Base-by-base conservation (phyloP, 2,329 filamentous ascomycete genomes). In the Plectosphaerella cucumerina region DNA sequence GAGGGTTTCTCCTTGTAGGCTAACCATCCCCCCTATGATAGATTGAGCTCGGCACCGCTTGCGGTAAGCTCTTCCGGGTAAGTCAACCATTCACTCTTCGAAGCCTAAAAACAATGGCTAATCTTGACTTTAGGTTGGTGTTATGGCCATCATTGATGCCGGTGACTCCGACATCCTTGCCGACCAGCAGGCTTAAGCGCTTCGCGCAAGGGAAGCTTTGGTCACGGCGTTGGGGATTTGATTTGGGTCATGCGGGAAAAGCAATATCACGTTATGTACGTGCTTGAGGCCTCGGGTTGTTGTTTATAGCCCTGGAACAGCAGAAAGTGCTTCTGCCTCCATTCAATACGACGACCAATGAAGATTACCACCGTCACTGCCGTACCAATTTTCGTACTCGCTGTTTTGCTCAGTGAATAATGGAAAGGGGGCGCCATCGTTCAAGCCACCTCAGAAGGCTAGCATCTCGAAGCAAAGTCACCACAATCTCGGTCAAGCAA, bases 31-130 rank as follows among this genome's bases (percentile, higher is more conserved):
- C 56, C 57, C 56, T 52, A 53, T 9, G 69, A 73, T 74, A 97
- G 92, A 97, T 97, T 71, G 94, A 97, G 81, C 84, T 99, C 62
- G 94, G 94, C 70, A 97, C 92, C 70, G 92, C 91, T 65, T 97
- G 92, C 80, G 94, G 94, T 82, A 97, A 97, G 83, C 88, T 99
- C 47, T 48, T 48, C 47, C 21, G 47, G 21, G 46, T 48, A 48
- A 22, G 46, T 48, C 15, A 22, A 6, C 31, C 20, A n/a, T 14
- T 17, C 31, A 14, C 31, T 34, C 31, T 14, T n/a, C 8, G 31
- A 34, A 34, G 31, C 31, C 8, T 8, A 8, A 34, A 34, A 34
- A 34, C 31, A 34, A 14, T 8, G 14, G 31, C 31, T 34, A 34
- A 34, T 14, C n/a, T n/a, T 34, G 14, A 8, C 8, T 39, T 6